Base-by-base conservation (phyloP, 2,329 filamentous ascomycete genomes). In the Aspergillus nomiae region DNA sequence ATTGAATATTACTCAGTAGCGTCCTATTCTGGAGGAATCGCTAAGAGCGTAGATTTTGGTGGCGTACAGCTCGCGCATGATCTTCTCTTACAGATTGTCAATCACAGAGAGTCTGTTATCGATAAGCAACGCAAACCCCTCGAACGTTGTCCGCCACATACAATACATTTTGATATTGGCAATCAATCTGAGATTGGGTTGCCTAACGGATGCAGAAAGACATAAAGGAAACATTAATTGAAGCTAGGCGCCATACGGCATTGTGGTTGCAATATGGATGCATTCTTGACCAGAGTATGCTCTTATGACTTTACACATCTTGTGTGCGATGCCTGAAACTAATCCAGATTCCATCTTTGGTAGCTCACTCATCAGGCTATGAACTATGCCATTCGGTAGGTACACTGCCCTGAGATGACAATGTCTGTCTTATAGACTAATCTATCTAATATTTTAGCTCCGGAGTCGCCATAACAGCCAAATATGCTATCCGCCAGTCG, bases 401-500 rank as follows among this genome's bases (percentile, higher is more conserved):
- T 38, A 46, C 11, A 56, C 41, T 24, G 6, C 11, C 12, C 21
- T n/a, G 26, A 14, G 82, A 61, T 28, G 61, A 46, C 55, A 1
- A 19, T 24, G 19, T n/a, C 38, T 21, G 41, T 11, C 19, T 28
- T 48, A 14, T n/a, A 19, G 59, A 46, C 34, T 46, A 50, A 45
- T 63, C 70, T 41, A 73, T 14, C 26, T 10, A 28, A 7, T 12
- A 36, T 46, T 19, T 53, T 32, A 85, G 84, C 56, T 94, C 92
- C 21, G 93, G 93, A 56, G 89, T 98, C 68, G 88, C 91, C 56
- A 86, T 97, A 68, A 97, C 94, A 2, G 92, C 92, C 58, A 88
- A 85, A 45, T 96, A 93, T 80, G 92, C 93, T n/a, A 84, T 97
- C 66, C 87, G 87, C 62, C 92, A 97, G 77, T 93, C 91, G 62